phyloP scores from a whole-genome alignment of 108 stramenopile genomes.

The Pseudonitzschia delicatissima region DNA sequence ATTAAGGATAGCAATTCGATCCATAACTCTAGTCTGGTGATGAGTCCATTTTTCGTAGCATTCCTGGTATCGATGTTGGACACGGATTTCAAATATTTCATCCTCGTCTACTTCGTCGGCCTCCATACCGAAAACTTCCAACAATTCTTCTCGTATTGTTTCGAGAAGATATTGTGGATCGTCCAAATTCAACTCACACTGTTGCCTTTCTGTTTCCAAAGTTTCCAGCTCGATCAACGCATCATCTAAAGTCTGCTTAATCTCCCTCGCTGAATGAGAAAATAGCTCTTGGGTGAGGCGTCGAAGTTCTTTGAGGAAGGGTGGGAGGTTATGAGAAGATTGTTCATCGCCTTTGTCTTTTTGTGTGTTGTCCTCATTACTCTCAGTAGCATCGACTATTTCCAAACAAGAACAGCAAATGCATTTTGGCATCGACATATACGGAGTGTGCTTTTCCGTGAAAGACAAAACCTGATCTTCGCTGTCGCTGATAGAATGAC shows the following conservation, averaged over 20 bases:
- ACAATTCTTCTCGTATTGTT: not conserved
- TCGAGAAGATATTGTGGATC: not conserved
- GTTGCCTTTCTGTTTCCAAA: constrained; percentile 6
- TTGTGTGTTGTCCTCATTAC: not conserved
- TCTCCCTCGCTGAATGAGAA: not conserved
- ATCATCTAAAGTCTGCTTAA: constrained; percentile 5
- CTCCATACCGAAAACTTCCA: not conserved
- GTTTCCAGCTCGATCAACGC: not conserved
- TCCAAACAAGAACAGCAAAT: not conserved
- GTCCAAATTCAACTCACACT: constrained; percentile 6
- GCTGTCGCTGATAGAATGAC: no score
- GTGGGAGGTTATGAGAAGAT: not conserved
- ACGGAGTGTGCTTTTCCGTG: no score
- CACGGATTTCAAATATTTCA: not conserved
- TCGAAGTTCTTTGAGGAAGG: not conserved
- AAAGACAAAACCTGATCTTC: no score
- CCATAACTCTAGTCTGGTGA: constrained; percentile 8
- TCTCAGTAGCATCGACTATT: not conserved
- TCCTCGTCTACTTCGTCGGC: not conserved
- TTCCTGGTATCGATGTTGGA: no score
- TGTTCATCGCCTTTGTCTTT: no score
- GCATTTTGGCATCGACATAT: no score
- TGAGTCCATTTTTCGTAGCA: not conserved
- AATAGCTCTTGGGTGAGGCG: not conserved
- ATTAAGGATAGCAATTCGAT: constrained; percentile 2